Conservation (phyloP, 768 basidiomycete species). For the Tephrocybe sp. region DNA sequence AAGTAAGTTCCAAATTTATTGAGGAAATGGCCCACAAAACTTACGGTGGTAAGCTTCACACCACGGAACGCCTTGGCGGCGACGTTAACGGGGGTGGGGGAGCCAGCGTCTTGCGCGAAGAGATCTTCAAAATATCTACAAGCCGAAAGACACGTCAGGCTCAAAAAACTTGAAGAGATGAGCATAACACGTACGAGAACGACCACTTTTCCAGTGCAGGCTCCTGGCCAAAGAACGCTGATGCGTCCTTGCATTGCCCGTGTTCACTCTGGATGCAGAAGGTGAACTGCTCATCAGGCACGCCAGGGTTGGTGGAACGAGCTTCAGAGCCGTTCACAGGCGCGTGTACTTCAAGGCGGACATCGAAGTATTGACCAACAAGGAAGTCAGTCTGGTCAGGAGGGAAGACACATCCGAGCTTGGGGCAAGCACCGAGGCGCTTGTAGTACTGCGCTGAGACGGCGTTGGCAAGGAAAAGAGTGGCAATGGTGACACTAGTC, state of each 20-base stretch:
- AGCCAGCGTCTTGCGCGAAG: slow-evolving; percentile 37
- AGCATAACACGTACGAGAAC: slow-evolving; percentile 31
- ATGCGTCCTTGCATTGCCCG: slow-evolving; percentile 32
- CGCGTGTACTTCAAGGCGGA: slow-evolving; percentile 42
- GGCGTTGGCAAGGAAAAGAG: slow-evolving; percentile 4
- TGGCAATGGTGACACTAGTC: not conserved
- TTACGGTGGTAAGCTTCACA: slow-evolving; percentile 30
- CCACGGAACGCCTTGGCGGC: slow-evolving; percentile 43
- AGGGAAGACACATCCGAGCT: slow-evolving; percentile 41
- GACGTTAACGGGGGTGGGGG: slow-evolving; percentile 35
- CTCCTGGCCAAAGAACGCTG: slow-evolving; percentile 36
- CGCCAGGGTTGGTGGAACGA: slow-evolving; percentile 24
- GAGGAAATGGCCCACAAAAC: not conserved
- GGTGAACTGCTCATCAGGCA: slow-evolving; percentile 38
- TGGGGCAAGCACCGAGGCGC: slow-evolving; percentile 41
- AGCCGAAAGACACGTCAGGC: not conserved
- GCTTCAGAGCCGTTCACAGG: slow-evolving; percentile 41
- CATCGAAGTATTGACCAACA: slow-evolving; percentile 42
- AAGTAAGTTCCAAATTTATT: not conserved
- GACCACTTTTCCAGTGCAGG: slow-evolving; percentile 39
- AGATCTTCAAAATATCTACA: slow-evolving; percentile 42
- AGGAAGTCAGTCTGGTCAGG: slow-evolving; percentile 46
- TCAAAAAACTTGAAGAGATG: not conserved
- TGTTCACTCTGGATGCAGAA: slow-evolving; percentile 36
- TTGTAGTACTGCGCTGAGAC: slow-evolving; percentile 37